A percentile compares a stretch with the other conserved stretches of the same genome.
Evolutionary conservation across 441 rosid genomes (phyloP).

Genomic region (Syzygium malaccense): DNA sequence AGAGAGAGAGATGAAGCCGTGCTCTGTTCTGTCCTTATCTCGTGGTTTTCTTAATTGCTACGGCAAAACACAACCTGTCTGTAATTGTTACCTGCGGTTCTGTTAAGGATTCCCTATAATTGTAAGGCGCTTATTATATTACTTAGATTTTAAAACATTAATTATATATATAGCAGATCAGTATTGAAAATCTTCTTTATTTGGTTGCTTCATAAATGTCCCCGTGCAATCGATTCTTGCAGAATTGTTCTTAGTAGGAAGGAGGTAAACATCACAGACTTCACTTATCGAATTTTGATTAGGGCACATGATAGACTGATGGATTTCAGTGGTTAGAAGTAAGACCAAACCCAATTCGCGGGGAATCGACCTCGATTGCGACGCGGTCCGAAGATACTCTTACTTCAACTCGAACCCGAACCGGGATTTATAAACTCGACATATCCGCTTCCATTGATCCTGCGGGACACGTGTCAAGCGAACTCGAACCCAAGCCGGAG

Average conservation of each 20-base stretch:
- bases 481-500: neutral
- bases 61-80: neutral
- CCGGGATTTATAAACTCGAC: neutral
- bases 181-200: neutral
- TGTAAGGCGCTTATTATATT: neutral
- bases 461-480: accelerated
- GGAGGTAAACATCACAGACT: neutral
- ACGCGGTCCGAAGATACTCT: neutral
- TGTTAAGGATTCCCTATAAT: neutral
- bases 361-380: neutral
- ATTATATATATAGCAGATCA: neutral
- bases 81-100: neutral
- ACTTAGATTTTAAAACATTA: neutral
- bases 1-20: neutral
- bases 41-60: neutral
- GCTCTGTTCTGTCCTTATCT: neutral
- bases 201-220: neutral
- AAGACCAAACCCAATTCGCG: neutral
- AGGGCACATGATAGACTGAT: neutral
- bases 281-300: neutral
- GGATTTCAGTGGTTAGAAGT: neutral
- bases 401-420: neutral
- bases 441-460: neutral
- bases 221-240: neutral
- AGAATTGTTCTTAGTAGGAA: neutral